phyloP scores from a whole-genome alignment of 345 rosid species.

The Eucalyptus guilfoylei region DNA sequence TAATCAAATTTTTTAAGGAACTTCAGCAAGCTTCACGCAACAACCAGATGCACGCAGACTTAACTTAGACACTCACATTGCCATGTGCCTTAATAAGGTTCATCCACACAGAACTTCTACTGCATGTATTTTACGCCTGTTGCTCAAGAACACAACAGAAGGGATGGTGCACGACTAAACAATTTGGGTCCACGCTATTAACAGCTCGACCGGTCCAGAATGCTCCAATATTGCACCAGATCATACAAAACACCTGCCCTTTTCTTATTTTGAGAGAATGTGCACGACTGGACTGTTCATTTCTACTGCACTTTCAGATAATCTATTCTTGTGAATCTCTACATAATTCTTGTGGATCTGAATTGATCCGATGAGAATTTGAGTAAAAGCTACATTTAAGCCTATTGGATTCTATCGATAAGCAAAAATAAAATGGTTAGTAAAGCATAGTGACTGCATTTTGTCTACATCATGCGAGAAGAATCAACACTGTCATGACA shows the following conservation, averaged over 20 bases:
- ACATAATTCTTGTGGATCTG: not conserved
- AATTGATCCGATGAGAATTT: not conserved
- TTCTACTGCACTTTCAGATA: not conserved
- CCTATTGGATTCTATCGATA: not conserved
- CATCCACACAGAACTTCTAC: not conserved
- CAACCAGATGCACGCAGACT: not conserved
- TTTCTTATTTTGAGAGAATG: not conserved
- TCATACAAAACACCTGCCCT: not conserved
- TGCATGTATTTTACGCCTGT: not conserved
- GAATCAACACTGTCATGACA: not conserved
- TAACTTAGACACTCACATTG: not conserved
- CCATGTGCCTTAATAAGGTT: not conserved
- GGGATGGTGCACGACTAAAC: not conserved
- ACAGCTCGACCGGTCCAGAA: not conserved
- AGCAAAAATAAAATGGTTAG: not conserved
- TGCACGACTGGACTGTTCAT: not conserved
- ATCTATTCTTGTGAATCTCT: not conserved
- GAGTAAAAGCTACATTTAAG: not conserved
- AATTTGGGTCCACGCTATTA: not conserved
- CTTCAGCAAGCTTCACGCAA: not conserved
- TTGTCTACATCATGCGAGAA: not conserved
- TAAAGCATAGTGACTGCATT: not conserved
- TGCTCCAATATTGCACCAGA: not conserved
- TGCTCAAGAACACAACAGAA: not conserved
- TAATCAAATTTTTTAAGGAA: not conserved